Percentiles rank a stretch among this genome's conserved stretches.
phyloP scores from a whole-genome alignment of 164 flowering plant species.

The Tetracentron sinense region DNA sequence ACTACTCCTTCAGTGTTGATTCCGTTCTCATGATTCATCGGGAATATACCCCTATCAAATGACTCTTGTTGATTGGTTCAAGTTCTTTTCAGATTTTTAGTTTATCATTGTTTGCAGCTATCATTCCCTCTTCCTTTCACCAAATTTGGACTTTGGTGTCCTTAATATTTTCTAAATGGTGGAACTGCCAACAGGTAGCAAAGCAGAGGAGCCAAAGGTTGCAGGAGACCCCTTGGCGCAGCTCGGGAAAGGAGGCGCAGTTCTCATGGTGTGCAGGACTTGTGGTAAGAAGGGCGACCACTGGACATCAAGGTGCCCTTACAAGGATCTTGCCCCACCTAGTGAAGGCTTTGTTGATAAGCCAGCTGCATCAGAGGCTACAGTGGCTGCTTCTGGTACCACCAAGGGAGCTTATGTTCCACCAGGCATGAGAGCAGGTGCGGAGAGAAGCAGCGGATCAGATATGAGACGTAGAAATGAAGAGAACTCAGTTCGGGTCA shows the following conservation, averaged over 20 bases:
- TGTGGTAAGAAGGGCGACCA: constrained; percentile 84
- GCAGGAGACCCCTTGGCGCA: constrained; percentile 55
- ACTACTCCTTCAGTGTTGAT: too few species aligned
- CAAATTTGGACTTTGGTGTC: not conserved
- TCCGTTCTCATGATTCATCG: too few species aligned
- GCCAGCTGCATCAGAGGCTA: constrained; percentile 37
- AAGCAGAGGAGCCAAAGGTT: constrained; percentile 55
- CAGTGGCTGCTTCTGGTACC: constrained; percentile 27
- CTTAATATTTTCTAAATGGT: not conserved
- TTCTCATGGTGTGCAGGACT: constrained; percentile 79
- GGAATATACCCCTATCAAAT: too few species aligned
- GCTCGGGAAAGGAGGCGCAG: constrained; percentile 62
- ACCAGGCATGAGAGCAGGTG: constrained; percentile 42
- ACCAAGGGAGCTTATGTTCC: constrained; percentile 51
- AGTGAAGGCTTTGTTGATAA: constrained; percentile 45
- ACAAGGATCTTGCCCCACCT: constrained; percentile 61
- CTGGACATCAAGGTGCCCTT: constrained; percentile 77
- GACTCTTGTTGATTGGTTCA: too few species aligned
- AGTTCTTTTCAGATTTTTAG: too few species aligned
- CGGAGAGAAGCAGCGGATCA: constrained; percentile 27
- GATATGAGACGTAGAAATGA: constrained; percentile 56
- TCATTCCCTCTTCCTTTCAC: not conserved
- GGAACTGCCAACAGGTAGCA: constrained; percentile 43
- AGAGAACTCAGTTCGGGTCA: constrained; percentile 55
- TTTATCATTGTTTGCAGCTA: too few species aligned